Conservation (phyloP, 441 rosid genomes). For the Erodium trifolium region DNA sequence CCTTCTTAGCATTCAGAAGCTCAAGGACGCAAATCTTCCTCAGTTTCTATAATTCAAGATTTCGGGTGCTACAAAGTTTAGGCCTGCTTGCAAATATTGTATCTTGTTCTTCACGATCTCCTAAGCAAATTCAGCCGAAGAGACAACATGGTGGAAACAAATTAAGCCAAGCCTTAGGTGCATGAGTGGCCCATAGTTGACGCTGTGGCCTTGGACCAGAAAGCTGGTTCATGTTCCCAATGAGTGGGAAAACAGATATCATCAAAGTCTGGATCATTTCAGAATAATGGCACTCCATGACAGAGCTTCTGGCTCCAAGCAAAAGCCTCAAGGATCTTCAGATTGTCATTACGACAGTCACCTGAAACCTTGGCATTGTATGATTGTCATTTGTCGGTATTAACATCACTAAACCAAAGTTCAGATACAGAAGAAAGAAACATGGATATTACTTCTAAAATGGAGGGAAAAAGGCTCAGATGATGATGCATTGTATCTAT, state of each 20-base stretch:
- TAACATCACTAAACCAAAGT: background rate
- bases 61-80: background rate
- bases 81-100: background rate
- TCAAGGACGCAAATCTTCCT: background rate
- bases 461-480: no score
- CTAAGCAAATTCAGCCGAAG: background rate
- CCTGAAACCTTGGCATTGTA: background rate
- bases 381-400: background rate
- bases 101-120: background rate
- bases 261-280: background rate
- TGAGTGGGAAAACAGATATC: background rate
- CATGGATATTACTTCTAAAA: no score
- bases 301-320: background rate
- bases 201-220: background rate
- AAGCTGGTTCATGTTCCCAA: background rate
- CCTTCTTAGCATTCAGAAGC: background rate
- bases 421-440: no score
- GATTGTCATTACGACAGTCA: background rate
- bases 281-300: background rate
- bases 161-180: background rate
- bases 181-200: background rate
- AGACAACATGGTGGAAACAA: background rate
- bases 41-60: background rate
- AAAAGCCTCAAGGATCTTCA: background rate
- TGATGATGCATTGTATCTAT: no score